Conservation (phyloP, 345 rosid species). For the Gossypium raimondii region DNA sequence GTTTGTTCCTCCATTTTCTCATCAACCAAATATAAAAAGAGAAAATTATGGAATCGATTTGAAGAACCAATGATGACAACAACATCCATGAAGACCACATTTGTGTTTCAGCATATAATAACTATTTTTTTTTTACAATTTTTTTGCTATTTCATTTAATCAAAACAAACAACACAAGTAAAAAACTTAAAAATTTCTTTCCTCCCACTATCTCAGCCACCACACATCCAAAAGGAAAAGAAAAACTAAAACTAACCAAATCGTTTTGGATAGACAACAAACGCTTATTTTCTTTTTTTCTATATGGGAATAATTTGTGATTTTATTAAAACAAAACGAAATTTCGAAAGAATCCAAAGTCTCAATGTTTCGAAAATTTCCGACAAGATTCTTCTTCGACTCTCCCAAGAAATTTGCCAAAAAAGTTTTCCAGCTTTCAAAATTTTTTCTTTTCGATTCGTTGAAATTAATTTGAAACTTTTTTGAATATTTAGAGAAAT, state of each 20-base stretch:
- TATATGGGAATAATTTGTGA: not conserved
- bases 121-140: not conserved
- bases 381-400: not conserved
- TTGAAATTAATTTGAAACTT: not conserved
- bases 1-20: not conserved
- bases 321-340: not conserved
- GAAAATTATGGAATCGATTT: not conserved
- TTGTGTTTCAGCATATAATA: not conserved
- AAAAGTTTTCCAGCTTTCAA: not conserved
- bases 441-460: not conserved
- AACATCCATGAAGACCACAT: conserved; percentile 1
- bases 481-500: not conserved
- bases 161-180: not conserved
- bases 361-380: conserved; percentile 6
- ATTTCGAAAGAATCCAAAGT: conserved; percentile 11
- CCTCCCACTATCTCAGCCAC: not conserved
- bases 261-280: not conserved
- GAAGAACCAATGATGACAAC: not conserved
- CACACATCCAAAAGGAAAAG: not conserved
- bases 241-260: not conserved
- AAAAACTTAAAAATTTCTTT: not conserved
- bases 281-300: not conserved
- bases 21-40: not conserved
- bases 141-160: not conserved
- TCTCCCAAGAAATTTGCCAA: not conserved